phyloP scores from a whole-genome alignment of 495 filamentous ascomycete genomes.

The Penicillium waksmanii region DNA sequence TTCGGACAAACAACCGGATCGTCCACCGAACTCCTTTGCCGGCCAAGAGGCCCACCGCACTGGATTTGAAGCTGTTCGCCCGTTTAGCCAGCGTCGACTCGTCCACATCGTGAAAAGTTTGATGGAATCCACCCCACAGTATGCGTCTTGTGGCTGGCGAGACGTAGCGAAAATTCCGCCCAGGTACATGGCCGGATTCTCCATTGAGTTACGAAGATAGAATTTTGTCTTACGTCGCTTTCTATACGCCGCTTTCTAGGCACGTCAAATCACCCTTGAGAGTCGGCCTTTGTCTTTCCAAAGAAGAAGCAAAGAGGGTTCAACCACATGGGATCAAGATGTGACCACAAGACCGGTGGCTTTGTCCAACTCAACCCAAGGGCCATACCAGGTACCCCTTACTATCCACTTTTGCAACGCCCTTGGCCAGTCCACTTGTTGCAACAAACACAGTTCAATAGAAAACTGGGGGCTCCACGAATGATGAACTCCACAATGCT shows the following conservation, averaged over 20 bases:
- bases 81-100: neutral
- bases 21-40: constrained; percentile 13
- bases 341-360: neutral
- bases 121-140: neutral
- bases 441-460: constrained; percentile 12
- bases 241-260: neutral
- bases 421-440: constrained; percentile 22
- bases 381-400: neutral
- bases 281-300: neutral
- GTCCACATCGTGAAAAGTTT: constrained; percentile 4
- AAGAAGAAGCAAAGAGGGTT: neutral
- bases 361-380: constrained; percentile 3
- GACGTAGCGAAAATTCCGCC: neutral
- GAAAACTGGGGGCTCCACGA: constrained; percentile 33
- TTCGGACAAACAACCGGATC: constrained; percentile 7
- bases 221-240: neutral
- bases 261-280: neutral
- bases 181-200: neutral
- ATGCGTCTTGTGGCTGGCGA: neutral
- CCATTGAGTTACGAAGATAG: neutral
- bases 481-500: constrained; percentile 2
- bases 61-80: constrained; percentile 15
- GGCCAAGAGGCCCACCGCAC: constrained; percentile 13
- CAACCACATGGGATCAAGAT: neutral
- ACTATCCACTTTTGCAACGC: neutral